These are phyloP conservation scores for Emydomyces testavorans DNA, from an alignment of 2,329 filamentous ascomycete genomes.

Conservation along the genomic window DNA sequence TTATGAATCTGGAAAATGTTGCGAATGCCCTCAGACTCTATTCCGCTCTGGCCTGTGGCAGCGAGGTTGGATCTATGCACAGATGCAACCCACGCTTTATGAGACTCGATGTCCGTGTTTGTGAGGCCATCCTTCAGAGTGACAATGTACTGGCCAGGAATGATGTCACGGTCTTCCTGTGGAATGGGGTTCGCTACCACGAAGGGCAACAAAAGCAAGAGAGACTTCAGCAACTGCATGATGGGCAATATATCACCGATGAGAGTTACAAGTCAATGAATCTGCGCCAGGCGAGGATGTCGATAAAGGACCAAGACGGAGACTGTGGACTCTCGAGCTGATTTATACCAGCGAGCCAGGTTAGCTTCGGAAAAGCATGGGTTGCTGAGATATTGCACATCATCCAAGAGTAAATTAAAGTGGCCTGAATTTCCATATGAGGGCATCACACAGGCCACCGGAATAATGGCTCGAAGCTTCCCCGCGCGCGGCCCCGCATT, in stretches of 20 bases:
- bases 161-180: conserved; percentile 3
- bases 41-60: neutral
- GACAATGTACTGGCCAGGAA: conserved; percentile 12
- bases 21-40: conserved; percentile 10
- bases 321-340: neutral
- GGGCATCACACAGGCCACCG: neutral
- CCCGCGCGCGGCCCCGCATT: neutral
- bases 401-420: neutral
- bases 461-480: neutral
- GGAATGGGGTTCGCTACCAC: conserved; percentile 4
- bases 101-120: conserved; percentile 1
- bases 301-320: too few species aligned
- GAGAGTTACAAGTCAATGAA: neutral
- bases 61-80: conserved; percentile 11
- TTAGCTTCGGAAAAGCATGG: neutral
- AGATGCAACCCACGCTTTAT: conserved; percentile 7
- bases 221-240: conserved; percentile 2
- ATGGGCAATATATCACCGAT: neutral
- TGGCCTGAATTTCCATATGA: neutral
- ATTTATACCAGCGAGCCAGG: neutral
- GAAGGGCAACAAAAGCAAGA: conserved; percentile 4
- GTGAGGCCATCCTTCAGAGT: conserved; percentile 12
- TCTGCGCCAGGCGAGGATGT: too few species aligned
- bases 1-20: conserved; percentile 11
- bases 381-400: neutral